Conservation (phyloP, 768 basidiomycete species). For the Clavulina sp. region DNA sequence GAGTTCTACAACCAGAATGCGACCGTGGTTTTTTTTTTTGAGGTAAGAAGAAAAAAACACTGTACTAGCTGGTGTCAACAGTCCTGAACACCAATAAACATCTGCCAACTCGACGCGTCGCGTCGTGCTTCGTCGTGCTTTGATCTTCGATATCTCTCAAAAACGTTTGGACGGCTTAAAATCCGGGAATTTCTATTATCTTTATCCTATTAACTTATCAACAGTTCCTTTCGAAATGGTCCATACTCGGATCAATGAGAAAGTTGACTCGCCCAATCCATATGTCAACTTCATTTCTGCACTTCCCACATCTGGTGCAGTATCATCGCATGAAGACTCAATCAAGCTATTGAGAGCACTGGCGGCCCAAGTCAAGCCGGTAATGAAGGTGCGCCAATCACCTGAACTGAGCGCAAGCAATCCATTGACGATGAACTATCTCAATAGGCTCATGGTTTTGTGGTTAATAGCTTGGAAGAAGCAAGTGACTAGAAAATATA, state of each 20-base stretch:
- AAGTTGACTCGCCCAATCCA: constrained; percentile 54
- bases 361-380: constrained; percentile 65
- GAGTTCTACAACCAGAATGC: too few species aligned
- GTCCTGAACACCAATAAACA: too few species aligned
- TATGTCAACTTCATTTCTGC: constrained; percentile 59
- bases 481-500: constrained; percentile 20
- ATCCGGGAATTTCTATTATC: too few species aligned
- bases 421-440: too few species aligned
- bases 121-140: too few species aligned
- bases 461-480: constrained; percentile 68
- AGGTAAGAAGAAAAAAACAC: too few species aligned
- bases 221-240: constrained; percentile 49
- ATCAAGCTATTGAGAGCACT: constrained; percentile 57
- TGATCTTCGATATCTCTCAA: too few species aligned
- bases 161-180: too few species aligned
- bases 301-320: constrained; percentile 30
- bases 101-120: too few species aligned
- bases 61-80: too few species aligned
- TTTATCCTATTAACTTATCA: too few species aligned
- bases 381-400: constrained; percentile 41
- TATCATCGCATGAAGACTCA: constrained; percentile 37
- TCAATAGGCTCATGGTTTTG: constrained; percentile 18
- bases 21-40: too few species aligned
- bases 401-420: constrained; percentile 33
- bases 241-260: constrained; percentile 53